Evolutionary conservation across 345 rosid species (phyloP), one percentile per base, ranked within the genome.

Genomic region (Hibiscus mutabilis): DNA sequence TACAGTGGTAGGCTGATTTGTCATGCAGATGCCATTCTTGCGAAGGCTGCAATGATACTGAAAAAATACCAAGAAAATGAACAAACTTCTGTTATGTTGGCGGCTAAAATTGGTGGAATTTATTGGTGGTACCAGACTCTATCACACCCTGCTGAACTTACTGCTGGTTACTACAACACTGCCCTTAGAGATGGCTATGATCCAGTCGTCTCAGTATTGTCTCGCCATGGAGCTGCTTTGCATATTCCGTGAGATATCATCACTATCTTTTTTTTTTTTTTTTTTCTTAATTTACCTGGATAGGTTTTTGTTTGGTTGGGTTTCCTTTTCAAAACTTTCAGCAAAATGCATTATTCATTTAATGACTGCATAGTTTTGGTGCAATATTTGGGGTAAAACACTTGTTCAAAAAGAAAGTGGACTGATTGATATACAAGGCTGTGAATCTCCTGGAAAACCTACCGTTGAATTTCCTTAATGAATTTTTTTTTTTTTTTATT

Each of bases 1-100:
- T 87, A 87, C 76, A 87, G 91, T 76, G 86, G 87, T 75, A 83
- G 79, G 86, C 83, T 87, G 75, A 85, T 87, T 76, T 80, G 83
- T 79, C 91, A 87, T 83, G 91, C 87, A 52, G 91, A 87, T 85
- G 88, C 85, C 71, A 77, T 87, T 72, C 84, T 87, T 70, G 87
- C 86, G 70, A 85, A 79, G 85, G 91, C 87, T 72, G 80, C 88
- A 40, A 74, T 76, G 74, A 77, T 77, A 66, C 75, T 87, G 72
- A 75, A 82, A 70, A 82, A 82, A 71, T 82, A 71, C 63, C 83
- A 85, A 76, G 80, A 82, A 77, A 80, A 75, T 53, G 75, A 80
- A 67, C 81, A 79, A 77, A 76, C 60, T 42, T 69, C 84, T 67
- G 86, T 85, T 57, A 66, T 80, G 74, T 66, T 87, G 75, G 91